phyloP scores from a whole-genome alignment of 345 rosid genomes.

The Geranium rotundifolium region DNA sequence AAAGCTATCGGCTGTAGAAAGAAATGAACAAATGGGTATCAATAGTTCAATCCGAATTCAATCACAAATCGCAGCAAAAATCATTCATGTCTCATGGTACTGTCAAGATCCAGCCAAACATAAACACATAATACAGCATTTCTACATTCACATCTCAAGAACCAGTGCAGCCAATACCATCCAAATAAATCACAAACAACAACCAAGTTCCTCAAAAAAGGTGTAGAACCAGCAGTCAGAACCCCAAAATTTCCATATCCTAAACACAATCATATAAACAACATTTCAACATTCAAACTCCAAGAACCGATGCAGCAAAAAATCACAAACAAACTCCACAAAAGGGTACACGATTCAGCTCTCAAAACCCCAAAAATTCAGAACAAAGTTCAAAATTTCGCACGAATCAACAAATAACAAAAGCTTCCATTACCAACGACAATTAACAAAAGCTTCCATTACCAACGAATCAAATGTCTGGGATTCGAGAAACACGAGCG shows the following conservation, averaged over 20 bases:
- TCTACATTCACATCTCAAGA: not conserved
- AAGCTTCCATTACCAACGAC: not conserved
- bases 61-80: no score
- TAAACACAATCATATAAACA: no score
- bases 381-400: no score
- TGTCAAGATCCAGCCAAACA: no score
- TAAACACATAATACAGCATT: not conserved
- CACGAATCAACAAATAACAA: not conserved
- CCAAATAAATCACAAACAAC: not conserved
- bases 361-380: no score
- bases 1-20: not conserved
- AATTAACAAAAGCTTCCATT: not conserved
- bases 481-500: not conserved
- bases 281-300: no score
- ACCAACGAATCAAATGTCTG: not conserved
- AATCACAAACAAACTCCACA: no score
- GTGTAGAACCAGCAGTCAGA: not conserved
- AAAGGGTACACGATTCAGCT: no score
- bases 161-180: not conserved
- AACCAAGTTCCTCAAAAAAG: not conserved
- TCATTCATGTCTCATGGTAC: no score
- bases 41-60: not conserved
- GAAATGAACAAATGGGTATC: not conserved
- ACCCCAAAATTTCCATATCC: not conserved
- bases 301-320: no score